phyloP scores from a whole-genome alignment of 345 rosid species.

The Gynandropsis gynandra region DNA sequence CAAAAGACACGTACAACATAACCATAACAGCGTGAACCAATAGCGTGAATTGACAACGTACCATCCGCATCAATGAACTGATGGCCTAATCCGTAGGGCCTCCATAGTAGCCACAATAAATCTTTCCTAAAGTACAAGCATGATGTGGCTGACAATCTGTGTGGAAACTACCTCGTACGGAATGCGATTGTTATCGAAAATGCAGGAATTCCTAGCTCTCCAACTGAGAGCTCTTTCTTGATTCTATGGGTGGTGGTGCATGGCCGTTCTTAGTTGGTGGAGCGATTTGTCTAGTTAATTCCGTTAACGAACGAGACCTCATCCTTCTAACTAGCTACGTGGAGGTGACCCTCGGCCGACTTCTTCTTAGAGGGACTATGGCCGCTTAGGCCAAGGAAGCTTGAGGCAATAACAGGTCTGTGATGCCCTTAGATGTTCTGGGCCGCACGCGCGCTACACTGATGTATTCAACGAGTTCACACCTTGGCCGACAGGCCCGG shows the following conservation, averaged over 20 bases:
- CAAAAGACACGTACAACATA: too few species aligned
- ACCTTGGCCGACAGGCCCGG: slow-evolving; percentile 21
- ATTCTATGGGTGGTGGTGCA: slow-evolving; percentile 2
- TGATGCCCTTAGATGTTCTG: slow-evolving; percentile 28
- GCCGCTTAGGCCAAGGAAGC: slow-evolving; percentile 18
- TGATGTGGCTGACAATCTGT: too few species aligned
- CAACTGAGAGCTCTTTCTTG: not conserved
- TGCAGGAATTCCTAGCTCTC: too few species aligned
- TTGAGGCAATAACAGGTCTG: slow-evolving; percentile 25
- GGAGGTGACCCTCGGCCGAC: not conserved
- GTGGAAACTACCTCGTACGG: too few species aligned
- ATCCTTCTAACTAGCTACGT: not conserved
- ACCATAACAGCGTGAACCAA: too few species aligned
- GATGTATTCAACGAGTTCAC: slow-evolving; percentile 24
- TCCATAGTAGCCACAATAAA: too few species aligned
- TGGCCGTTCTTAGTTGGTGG: slow-evolving; percentile 2
- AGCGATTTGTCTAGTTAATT: not conserved
- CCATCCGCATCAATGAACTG: too few species aligned
- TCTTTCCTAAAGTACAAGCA: too few species aligned
- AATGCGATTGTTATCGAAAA: too few species aligned
- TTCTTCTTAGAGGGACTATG: slow-evolving; percentile 13
- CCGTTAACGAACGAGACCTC: not conserved
- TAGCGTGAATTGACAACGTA: too few species aligned
- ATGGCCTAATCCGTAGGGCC: too few species aligned
- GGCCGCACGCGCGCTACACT: slow-evolving; percentile 30